These are phyloP conservation scores for Parietaria judaica DNA, from an alignment of 306 rosid species.

Conservation along the genomic window DNA sequence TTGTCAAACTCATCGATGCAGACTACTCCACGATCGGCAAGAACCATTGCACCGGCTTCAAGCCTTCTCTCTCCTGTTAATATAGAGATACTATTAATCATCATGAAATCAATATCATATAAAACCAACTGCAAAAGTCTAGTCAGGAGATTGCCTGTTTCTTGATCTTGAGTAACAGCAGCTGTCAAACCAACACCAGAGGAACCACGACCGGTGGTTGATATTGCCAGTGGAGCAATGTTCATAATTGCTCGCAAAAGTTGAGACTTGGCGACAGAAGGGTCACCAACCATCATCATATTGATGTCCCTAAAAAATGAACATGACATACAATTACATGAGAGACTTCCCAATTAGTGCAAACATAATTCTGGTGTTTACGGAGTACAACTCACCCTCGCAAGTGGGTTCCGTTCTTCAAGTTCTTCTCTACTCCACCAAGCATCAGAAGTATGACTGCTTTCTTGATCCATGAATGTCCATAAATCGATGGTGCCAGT, in stretches of 20 bases:
- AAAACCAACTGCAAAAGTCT: constrained; percentile 4
- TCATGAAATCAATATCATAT: constrained; percentile 3
- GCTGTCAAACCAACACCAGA: constrained; percentile 99
- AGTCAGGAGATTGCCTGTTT: constrained; percentile 56
- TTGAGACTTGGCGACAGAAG: constrained; percentile 99
- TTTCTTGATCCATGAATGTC: constrained; percentile 96
- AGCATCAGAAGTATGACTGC: constrained; percentile 93
- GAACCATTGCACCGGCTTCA: constrained; percentile 99
- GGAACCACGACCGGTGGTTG: constrained; percentile 98
- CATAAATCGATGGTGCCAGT: constrained; percentile 94
- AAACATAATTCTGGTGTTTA: background rate
- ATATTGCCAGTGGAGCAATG: constrained; percentile 92
- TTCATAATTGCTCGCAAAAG: constrained; percentile 91
- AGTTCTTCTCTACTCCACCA: constrained; percentile 93
- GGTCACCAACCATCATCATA: constrained; percentile 99
- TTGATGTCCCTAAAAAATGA: constrained; percentile 71
- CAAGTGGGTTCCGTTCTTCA: constrained; percentile 92
- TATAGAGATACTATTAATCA: background rate
- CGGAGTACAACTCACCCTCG: constrained; percentile 63
- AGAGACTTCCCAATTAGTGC: background rate
- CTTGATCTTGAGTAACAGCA: constrained; percentile 98
- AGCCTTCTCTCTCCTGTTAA: constrained; percentile 86
- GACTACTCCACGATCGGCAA: constrained; percentile 98
- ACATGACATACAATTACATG: background rate
- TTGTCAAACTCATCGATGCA: constrained; percentile 99